Evolutionary conservation across 768 basidiomycete genomes (phyloP).

Genomic region (Boletus rubroflammeus): DNA sequence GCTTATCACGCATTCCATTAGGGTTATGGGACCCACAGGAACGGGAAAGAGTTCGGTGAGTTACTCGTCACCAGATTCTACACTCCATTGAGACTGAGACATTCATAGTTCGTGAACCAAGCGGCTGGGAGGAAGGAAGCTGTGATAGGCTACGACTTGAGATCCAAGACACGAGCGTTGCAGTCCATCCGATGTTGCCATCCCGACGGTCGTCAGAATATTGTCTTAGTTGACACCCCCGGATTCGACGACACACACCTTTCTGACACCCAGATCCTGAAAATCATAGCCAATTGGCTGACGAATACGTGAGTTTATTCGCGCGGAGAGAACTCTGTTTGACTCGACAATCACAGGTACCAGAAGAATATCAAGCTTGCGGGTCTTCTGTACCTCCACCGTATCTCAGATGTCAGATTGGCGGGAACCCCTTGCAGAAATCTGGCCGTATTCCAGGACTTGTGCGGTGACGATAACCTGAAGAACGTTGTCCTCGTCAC

Average conservation of each 20-base stretch:
- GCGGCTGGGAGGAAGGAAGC: neutral
- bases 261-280: conserved; percentile 9
- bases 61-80: neutral
- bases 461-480: conserved; percentile 9
- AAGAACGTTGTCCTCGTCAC: conserved; percentile 19
- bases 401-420: conserved; percentile 11
- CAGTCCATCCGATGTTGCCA: conserved; percentile 9
- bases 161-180: conserved; percentile 6
- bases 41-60: conserved; percentile 20
- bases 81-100: neutral
- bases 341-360: conserved; percentile 4
- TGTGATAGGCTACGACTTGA: neutral
- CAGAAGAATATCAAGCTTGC: conserved; percentile 7
- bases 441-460: conserved; percentile 4
- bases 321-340: neutral
- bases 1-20: neutral
- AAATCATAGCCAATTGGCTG: conserved; percentile 13
- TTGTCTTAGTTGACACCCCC: conserved; percentile 18
- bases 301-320: conserved; percentile 11
- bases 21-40: conserved; percentile 18
- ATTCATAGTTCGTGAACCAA: conserved; percentile 13
- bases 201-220: conserved; percentile 11
- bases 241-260: conserved; percentile 16
- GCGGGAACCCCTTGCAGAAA: conserved; percentile 10
- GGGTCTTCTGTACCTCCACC: conserved; percentile 14